phyloP scores from a whole-genome alignment of 306 rosid species.

The barrel medic (Medicago truncatula) region MtrunA17r5.0-ANR NC_053045.1:33890001-33890500 shows the following conservation, averaged over 20 bases:
- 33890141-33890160: conserved; percentile 87
- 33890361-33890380: not conserved
- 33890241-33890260: conserved; percentile 26
- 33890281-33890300: not conserved
- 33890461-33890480: conserved; percentile 93
- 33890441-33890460: conserved; percentile 73
- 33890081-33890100: conserved; percentile 84
- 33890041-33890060: conserved; percentile 91
- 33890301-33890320: too few relatives aligned
- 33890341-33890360: too few relatives aligned
- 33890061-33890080: conserved; percentile 84
- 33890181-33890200: conserved; percentile 76
- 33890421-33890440: conserved; percentile 97
- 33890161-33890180: conserved; percentile 93
- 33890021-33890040: conserved; percentile 77
- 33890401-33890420: conserved; percentile 46
- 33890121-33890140: conserved; percentile 75
- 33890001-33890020: conserved; percentile 93
- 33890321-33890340: not conserved
- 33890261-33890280: not conserved
- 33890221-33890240: conserved; percentile 94
- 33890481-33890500: conserved; percentile 92
- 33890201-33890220: conserved; percentile 78
- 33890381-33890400: conserved; percentile 14
- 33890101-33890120: conserved; percentile 82